These are phyloP conservation scores for Claviceps sp. DNA, from an alignment of 2,329 filamentous ascomycete genomes.

Conservation along the genomic window DNA sequence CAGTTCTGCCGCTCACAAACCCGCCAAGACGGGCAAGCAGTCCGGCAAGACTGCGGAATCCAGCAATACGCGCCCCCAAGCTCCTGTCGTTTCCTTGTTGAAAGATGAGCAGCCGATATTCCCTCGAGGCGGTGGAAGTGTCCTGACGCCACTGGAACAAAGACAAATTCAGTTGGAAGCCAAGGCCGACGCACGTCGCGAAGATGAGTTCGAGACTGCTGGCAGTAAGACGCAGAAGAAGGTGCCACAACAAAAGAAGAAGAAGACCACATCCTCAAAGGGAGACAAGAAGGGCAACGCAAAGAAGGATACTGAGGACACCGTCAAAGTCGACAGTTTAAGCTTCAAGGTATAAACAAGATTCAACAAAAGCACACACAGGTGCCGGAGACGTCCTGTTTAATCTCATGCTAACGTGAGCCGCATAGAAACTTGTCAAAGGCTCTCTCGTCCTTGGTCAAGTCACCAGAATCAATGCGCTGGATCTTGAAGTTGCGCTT, in stretches of 20 bases:
- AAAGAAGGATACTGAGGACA: slow-evolving; percentile 31
- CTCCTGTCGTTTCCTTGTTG: slow-evolving; percentile 30
- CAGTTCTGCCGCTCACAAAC: slow-evolving; percentile 15
- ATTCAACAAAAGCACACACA: neutral
- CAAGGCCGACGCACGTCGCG: slow-evolving; percentile 80
- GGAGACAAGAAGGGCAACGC: slow-evolving; percentile 39
- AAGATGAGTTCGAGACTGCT: slow-evolving; percentile 52
- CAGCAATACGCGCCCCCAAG: slow-evolving; percentile 15
- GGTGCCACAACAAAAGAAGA: slow-evolving; percentile 36
- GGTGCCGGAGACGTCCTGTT: neutral
- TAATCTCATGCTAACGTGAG: slow-evolving; percentile 11
- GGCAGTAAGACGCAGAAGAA: slow-evolving; percentile 29
- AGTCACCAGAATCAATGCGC: slow-evolving; percentile 64
- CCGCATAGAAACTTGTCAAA: slow-evolving; percentile 57
- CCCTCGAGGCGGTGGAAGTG: slow-evolving; percentile 79
- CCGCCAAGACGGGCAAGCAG: slow-evolving; percentile 10
- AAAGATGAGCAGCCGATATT: slow-evolving; percentile 82
- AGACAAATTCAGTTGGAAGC: slow-evolving; percentile 95
- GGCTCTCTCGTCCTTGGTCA: slow-evolving; percentile 84
- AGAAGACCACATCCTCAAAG: slow-evolving; percentile 33
- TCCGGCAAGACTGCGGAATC: slow-evolving; percentile 19
- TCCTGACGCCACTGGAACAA: slow-evolving; percentile 85
- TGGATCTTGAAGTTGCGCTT: slow-evolving; percentile 68
- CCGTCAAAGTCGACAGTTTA: slow-evolving; percentile 68
- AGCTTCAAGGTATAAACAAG: slow-evolving; percentile 61